Evolutionary conservation across 345 rosid genomes (phyloP).

Genomic region (Camelina hispida): DNA sequence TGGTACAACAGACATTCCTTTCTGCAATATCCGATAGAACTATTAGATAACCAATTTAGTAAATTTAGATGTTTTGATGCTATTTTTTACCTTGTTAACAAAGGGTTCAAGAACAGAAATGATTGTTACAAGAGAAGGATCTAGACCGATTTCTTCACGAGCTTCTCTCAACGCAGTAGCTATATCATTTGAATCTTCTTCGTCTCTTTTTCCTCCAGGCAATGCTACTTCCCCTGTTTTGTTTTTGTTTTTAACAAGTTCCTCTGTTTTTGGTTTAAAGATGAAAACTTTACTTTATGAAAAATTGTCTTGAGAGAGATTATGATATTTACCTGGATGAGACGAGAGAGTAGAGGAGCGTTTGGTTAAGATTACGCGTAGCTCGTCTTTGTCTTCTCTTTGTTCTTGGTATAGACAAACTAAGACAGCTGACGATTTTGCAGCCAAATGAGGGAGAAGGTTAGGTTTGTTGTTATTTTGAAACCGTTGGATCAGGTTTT

Average conservation of each 20-base stretch:
- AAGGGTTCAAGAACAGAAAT: conserved; percentile 54
- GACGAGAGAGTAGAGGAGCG: conserved; percentile 54
- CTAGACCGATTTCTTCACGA: conserved; percentile 67
- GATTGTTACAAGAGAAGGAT: conserved; percentile 58
- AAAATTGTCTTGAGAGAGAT: not conserved
- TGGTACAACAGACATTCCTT: conserved; percentile 56
- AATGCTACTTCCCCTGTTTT: conserved; percentile 64
- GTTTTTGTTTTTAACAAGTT: not conserved
- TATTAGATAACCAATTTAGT: conserved; percentile 1
- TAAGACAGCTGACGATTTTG: conserved; percentile 54
- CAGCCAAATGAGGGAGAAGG: conserved; percentile 14
- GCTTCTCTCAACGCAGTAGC: conserved; percentile 73
- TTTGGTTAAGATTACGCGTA: conserved; percentile 60
- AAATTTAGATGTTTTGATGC: conserved; percentile 13
- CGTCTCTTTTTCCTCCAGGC: conserved; percentile 69
- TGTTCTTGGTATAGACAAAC: conserved; percentile 62
- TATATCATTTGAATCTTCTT: conserved; percentile 55
- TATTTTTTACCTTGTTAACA: conserved; percentile 50
- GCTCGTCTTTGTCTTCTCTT: conserved; percentile 38
- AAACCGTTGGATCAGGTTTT: conserved; percentile 34
- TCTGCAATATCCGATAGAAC: conserved; percentile 41
- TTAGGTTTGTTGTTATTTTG: conserved; percentile 31
- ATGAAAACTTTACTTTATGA: not conserved
- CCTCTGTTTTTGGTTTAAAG: not conserved
- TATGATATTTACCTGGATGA: conserved; percentile 48